Percentiles rank a stretch among this genome's conserved stretches.
Conservation (phyloP, 306 rosid species). For the Notholithocarpus densiflorus region DNA sequence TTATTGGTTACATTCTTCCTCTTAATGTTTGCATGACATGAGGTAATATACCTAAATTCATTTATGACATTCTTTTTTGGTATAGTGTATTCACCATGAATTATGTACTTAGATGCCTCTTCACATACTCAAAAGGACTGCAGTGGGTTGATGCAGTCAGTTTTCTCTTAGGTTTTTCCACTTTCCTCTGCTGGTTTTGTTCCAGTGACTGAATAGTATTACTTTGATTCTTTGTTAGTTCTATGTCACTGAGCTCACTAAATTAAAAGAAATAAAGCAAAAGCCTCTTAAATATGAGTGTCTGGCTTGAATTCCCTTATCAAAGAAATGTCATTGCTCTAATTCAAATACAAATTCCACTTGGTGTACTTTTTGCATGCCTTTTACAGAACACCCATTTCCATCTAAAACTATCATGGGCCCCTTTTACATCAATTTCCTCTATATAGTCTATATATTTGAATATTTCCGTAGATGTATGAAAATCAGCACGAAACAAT, state of each 20-base stretch:
- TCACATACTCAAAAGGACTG: neutral
- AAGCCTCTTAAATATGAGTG: slow-evolving; percentile 33
- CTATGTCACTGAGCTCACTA: slow-evolving; percentile 32
- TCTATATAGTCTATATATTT: slow-evolving; percentile 13
- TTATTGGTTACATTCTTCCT: slow-evolving; percentile 25
- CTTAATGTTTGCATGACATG: slow-evolving; percentile 12
- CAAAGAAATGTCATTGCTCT: slow-evolving; percentile 37
- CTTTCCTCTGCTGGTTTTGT: neutral
- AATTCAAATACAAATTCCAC: slow-evolving; percentile 60
- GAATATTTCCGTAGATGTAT: slow-evolving; percentile 30
- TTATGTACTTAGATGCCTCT: neutral
- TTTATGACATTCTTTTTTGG: slow-evolving; percentile 16
- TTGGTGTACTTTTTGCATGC: slow-evolving; percentile 68
- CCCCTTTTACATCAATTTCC: slow-evolving; percentile 50
- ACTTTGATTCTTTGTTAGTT: slow-evolving; percentile 29
- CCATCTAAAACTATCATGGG: slow-evolving; percentile 49
- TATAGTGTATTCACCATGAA: neutral
- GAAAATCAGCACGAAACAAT: slow-evolving; percentile 39
- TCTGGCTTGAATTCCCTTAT: slow-evolving; percentile 30
- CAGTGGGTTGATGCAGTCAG: neutral
- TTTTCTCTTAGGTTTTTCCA: neutral
- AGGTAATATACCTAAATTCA: slow-evolving; percentile 19
- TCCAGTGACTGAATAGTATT: slow-evolving; percentile 30
- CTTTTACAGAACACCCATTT: slow-evolving; percentile 56
- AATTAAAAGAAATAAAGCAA: slow-evolving; percentile 26